Conservation (phyloP, 2,329 filamentous ascomycete species). For the Ilyonectria sp. region DNA sequence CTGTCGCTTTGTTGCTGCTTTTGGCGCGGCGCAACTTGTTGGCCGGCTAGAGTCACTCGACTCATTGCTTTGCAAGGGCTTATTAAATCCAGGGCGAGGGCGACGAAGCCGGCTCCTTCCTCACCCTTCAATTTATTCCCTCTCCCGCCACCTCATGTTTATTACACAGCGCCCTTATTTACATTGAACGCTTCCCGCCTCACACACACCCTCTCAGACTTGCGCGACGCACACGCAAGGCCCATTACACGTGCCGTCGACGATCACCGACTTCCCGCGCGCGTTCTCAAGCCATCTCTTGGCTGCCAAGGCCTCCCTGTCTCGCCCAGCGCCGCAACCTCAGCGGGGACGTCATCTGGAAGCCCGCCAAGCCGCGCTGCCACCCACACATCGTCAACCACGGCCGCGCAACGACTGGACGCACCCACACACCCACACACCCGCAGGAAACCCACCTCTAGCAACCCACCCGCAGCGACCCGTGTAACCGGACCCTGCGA, state of each 20-base stretch:
- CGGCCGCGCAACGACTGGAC: conserved; percentile 17
- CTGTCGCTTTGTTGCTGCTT: conserved; percentile 15
- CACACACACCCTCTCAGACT: not conserved
- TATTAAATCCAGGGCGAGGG: conserved; percentile 14
- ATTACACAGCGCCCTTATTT: not conserved
- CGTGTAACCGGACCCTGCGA: conserved; percentile 43
- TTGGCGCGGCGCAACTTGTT: conserved; percentile 4
- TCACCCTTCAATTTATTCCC: conserved; percentile 24
- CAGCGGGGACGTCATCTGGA: conserved; percentile 50
- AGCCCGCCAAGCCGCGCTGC: conserved; percentile 31
- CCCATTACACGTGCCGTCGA: conserved; percentile 18
- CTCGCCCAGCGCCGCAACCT: conserved; percentile 22
- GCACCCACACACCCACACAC: conserved; percentile 30
- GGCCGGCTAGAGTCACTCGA: not conserved
- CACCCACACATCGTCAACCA: conserved; percentile 32
- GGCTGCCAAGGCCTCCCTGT: conserved; percentile 25
- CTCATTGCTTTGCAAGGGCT: conserved; percentile 27
- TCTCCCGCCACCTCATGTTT: conserved; percentile 7
- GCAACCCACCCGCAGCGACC: conserved; percentile 40
- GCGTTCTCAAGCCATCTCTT: conserved; percentile 11
- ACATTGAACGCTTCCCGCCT: not conserved
- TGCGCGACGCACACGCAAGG: not conserved
- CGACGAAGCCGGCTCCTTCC: conserved; percentile 8
- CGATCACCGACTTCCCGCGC: conserved; percentile 10
- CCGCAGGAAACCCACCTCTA: conserved; percentile 36